Evolutionary conservation across 2,329 filamentous ascomycete genomes (phyloP).

Genomic region (Annulohypoxylon truncatum): DNA sequence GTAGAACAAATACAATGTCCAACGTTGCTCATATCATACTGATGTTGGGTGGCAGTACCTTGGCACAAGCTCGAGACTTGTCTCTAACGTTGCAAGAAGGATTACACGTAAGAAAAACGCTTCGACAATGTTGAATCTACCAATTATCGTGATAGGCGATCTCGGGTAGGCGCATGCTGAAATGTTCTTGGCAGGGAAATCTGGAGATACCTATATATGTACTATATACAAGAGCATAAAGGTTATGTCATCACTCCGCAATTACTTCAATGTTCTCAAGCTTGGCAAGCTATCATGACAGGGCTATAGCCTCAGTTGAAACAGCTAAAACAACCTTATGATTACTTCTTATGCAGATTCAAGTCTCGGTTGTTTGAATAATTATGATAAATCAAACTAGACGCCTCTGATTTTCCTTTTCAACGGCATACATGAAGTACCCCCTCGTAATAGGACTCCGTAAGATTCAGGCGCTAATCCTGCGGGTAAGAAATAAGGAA

Average conservation of each 20-base stretch:
- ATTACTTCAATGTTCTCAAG: not conserved
- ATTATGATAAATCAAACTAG: slow-evolving; percentile 3
- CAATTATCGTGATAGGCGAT: slow-evolving; percentile 6
- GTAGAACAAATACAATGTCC: not conserved
- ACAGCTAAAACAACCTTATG: slow-evolving; percentile 24
- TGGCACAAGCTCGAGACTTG: slow-evolving; percentile 1
- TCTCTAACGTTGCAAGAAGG: slow-evolving; percentile 6
- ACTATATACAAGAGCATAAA: not conserved
- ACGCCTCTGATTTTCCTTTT: not conserved
- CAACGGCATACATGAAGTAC: not conserved
- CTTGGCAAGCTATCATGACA: not conserved
- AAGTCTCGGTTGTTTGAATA: not conserved
- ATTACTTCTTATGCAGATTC: slow-evolving; percentile 7
- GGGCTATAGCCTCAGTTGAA: not conserved
- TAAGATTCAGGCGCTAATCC: slow-evolving; percentile 16
- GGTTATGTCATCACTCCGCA: slow-evolving; percentile 15
- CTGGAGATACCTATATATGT: not conserved
- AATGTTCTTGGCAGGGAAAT: slow-evolving; percentile 4
- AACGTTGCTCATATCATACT: not conserved
- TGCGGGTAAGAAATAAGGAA: slow-evolving; percentile 24
- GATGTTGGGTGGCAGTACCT: not conserved
- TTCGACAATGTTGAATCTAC: slow-evolving; percentile 12
- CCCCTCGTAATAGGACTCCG: slow-evolving; percentile 1
- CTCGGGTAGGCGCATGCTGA: slow-evolving; percentile 15
- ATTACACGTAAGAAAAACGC: slow-evolving; percentile 8